Conservation (phyloP, 352 stramenopile species). For the Phytopythium litorale region DNA sequence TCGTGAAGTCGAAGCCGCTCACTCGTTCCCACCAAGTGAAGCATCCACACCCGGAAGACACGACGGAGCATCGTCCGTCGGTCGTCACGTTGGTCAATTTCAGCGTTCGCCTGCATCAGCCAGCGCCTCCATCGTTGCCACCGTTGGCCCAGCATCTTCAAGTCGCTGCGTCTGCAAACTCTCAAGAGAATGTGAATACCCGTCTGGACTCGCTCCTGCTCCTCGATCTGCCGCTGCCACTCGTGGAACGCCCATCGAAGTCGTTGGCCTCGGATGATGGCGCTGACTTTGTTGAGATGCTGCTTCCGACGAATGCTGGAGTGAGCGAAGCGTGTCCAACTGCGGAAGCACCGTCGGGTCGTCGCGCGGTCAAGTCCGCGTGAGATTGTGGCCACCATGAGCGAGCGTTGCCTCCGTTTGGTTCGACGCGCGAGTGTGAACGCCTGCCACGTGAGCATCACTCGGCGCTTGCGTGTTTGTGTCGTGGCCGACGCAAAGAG, state of each 20-base stretch:
- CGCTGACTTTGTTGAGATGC: neutral
- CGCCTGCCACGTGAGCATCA: slow-evolving; percentile 5
- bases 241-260: neutral
- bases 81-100: neutral
- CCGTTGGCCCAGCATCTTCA: neutral
- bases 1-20: neutral
- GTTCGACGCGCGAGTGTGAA: neutral
- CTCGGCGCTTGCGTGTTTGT: slow-evolving; percentile 1
- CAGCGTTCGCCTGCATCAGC: neutral
- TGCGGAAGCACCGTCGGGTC: neutral
- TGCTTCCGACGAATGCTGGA: neutral
- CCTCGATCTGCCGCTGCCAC: neutral
- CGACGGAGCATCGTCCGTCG: neutral
- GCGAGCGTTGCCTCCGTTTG: neutral
- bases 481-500: slow-evolving; percentile 3
- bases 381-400: neutral
- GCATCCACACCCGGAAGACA: neutral
- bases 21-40: neutral
- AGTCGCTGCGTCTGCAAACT: neutral
- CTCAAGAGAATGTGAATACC: neutral
- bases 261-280: neutral
- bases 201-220: neutral
- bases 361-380: neutral
- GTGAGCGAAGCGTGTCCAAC: slow-evolving; percentile 1
- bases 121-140: slow-evolving; percentile 2